Percentiles rank a stretch among this genome's conserved stretches.
These are phyloP conservation scores for Penicillium janthinellum DNA, from an alignment of 2,329 filamentous ascomycete species.

Conservation along the genomic window DNA sequence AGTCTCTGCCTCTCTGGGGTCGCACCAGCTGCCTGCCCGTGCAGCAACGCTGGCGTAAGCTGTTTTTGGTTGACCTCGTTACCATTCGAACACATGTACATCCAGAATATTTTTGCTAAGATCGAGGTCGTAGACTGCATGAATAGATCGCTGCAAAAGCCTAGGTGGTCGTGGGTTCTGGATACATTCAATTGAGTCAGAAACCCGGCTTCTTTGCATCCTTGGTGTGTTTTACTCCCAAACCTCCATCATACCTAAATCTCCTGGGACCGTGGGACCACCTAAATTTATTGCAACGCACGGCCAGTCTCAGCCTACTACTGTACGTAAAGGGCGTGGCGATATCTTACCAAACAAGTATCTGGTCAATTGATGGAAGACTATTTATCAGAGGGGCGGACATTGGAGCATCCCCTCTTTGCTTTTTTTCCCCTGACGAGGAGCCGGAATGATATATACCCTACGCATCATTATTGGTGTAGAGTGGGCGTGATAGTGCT, in stretches of 20 bases:
- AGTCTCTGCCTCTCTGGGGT: slow-evolving; percentile 17
- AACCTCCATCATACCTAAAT: neutral
- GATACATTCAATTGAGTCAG: no score
- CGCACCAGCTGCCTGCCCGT: slow-evolving; percentile 16
- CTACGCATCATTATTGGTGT: neutral
- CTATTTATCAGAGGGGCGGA: neutral
- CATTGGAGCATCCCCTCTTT: neutral
- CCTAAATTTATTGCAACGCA: neutral
- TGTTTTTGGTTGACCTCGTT: neutral
- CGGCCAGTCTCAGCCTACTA: neutral
- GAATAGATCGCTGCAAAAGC: no score
- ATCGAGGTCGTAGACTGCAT: neutral
- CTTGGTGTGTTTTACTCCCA: neutral
- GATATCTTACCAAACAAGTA: slow-evolving; percentile 1
- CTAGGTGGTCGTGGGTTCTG: no score
- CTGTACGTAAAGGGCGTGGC: neutral
- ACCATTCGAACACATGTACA: neutral
- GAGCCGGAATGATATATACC: neutral
- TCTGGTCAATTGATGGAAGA: neutral
- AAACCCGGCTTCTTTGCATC: neutral
- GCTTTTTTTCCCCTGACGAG: neutral
- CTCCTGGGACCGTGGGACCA: neutral
- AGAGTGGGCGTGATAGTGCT: neutral
- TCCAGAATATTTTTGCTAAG: neutral
- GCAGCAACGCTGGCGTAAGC: slow-evolving; percentile 15